phyloP scores from a whole-genome alignment of 139 green algal genomes.

The Trebouxia sp. region DNA sequence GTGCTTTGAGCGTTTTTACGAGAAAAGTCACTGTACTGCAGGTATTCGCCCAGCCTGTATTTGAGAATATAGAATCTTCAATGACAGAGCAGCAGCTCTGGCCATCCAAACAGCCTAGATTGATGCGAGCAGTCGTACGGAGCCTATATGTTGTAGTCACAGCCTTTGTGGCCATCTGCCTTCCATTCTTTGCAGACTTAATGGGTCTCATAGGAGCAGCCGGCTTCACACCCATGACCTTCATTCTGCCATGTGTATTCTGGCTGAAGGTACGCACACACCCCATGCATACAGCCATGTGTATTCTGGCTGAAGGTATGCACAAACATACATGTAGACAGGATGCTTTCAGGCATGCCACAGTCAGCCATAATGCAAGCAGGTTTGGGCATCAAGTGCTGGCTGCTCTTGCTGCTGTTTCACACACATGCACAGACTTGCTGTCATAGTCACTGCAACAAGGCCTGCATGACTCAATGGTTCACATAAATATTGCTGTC shows the following conservation, averaged over 20 bases:
- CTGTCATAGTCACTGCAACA: too few species aligned
- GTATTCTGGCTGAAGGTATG: too few species aligned
- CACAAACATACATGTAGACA: too few species aligned
- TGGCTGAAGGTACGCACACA: slow-evolving; percentile 44
- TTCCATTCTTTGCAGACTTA: slow-evolving; percentile 59
- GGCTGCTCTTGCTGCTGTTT: too few species aligned
- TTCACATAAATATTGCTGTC: too few species aligned
- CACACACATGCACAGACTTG: too few species aligned
- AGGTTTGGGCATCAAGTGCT: too few species aligned
- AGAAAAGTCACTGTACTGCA: slow-evolving; percentile 36
- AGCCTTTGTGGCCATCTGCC: slow-evolving; percentile 50
- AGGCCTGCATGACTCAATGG: too few species aligned
- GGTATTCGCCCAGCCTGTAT: slow-evolving; percentile 63
- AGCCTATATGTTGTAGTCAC: slow-evolving; percentile 45
- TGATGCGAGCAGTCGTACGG: slow-evolving; percentile 48
- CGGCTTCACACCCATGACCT: slow-evolving; percentile 47
- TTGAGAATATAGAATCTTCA: slow-evolving; percentile 44
- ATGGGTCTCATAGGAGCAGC: slow-evolving; percentile 17
- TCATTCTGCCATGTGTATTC: slow-evolving; percentile 49
- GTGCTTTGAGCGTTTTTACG: background rate
- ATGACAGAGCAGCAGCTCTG: slow-evolving; percentile 25
- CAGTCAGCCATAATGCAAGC: too few species aligned
- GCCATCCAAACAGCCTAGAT: slow-evolving; percentile 22
- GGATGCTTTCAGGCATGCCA: too few species aligned
- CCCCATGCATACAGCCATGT: too few species aligned